These are phyloP conservation scores for Lunularia cruciata DNA, from an alignment of 225 moss, liverwort and hornwort species.

Conservation along the genomic window DNA sequence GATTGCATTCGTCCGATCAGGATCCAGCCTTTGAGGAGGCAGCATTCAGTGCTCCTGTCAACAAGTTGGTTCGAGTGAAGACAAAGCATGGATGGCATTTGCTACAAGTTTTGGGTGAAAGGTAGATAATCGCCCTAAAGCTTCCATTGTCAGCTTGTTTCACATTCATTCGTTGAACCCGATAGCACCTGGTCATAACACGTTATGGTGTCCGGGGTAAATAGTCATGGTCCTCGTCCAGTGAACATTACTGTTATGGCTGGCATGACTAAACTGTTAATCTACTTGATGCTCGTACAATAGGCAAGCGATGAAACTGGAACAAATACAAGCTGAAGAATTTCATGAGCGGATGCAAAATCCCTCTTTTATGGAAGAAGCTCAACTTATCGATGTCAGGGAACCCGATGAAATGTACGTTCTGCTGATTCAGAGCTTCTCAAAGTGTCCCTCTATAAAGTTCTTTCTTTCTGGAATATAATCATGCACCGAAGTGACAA, in stretches of 20 bases:
- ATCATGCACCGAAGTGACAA: too few relatives aligned
- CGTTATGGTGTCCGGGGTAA: background rate
- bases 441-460: too few relatives aligned
- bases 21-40: conserved; percentile 94
- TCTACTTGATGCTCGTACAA: background rate
- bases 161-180: background rate
- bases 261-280: background rate
- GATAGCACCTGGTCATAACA: background rate
- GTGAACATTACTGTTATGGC: background rate
- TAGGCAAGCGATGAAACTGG: conserved; percentile 70
- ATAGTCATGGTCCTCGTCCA: background rate
- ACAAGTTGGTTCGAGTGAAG: conserved; percentile 89
- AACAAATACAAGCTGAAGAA: conserved; percentile 67
- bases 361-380: conserved; percentile 61
- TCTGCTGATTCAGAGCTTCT: background rate
- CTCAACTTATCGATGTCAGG: conserved; percentile 84
- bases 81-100: conserved; percentile 95
- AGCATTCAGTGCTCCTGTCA: conserved; percentile 79
- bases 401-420: conserved; percentile 85
- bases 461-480: too few relatives aligned
- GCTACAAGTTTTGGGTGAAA: conserved; percentile 85
- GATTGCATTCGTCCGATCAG: too few relatives aligned
- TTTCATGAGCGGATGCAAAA: conserved; percentile 69
- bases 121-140: conserved; percentile 35
- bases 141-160: background rate